Evolutionary conservation across 495 filamentous ascomycete genomes (phyloP), one percentile per base, ranked within the genome.

Genomic region (Daldinia bambusicola): DNA sequence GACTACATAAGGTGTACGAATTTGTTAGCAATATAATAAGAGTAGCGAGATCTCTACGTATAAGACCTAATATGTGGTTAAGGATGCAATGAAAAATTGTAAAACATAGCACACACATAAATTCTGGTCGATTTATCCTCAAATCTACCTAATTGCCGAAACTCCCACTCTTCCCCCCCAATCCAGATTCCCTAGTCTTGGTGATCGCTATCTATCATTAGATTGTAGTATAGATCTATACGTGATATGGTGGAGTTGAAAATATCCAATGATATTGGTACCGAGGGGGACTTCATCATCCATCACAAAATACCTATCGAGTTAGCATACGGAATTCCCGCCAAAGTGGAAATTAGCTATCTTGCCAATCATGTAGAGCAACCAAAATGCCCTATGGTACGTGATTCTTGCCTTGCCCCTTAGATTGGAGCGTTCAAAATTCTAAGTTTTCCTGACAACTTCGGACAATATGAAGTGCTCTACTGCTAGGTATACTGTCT

Each of bases 361-460:
- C 66, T 79, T 80, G 67, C 81, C 80, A 51, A 81, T 45, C 6
- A 66, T 65, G 48, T 82, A 82, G 10, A 81, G 71, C 18, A 79
- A 74, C 80, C 80, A 82, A 55, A 82, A 80, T 13, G 71, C 74
- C 43, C 69, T 65, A 38, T 67, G 65, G 32, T 71, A 73, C 3
- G 38, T 32, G 41, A n/a, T 51, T n/a, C 50, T 62, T 14, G 41
- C 58, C 55, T 36, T 59, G 22, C 59, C 62, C 40, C 34, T 50
- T 60, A 48, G 62, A 51, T 71, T 72, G 40, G 69, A 69, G 60
- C 71, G 75, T 1, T 70, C 71, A 8, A 81, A 67, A 13, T 68
- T 59, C 50, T 75, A 70, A 0, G 76, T 76, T 68, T 77, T 77
- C 57, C 77, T 53, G 9, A 50, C 30, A 18, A 57, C 76, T 66